Evolutionary conservation across 2,329 filamentous ascomycete species (phyloP).

Genomic region (Sarocladium brachiariae): DNA sequence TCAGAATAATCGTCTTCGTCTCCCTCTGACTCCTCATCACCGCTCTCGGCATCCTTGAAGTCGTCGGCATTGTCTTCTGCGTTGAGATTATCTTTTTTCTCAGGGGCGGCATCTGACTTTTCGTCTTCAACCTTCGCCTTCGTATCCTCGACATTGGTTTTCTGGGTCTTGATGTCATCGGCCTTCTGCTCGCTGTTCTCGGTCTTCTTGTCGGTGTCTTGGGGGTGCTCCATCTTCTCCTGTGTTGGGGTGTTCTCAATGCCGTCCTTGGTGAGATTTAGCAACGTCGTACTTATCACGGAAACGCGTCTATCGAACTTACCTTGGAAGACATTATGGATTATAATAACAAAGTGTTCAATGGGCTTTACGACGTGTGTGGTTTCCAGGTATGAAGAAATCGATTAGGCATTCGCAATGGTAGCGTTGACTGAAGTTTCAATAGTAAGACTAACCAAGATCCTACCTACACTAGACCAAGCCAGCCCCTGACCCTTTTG

Average conservation of each 20-base stretch:
- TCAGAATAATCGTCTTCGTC: conserved; percentile 7
- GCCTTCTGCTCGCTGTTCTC: conserved; percentile 2
- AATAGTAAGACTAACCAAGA: not conserved
- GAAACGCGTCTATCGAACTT: not conserved
- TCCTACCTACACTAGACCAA: not conserved
- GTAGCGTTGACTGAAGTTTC: not conserved
- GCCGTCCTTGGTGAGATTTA: too few species aligned
- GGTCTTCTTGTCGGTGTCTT: not conserved
- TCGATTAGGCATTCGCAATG: not conserved
- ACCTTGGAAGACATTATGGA: conserved; percentile 10
- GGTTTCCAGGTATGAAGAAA: not conserved
- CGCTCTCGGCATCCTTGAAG: conserved; percentile 11
- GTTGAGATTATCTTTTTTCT: not conserved
- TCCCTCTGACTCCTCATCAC: conserved; percentile 8
- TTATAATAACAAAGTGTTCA: not conserved
- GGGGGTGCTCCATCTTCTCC: conserved; percentile 7
- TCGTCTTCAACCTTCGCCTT: conserved; percentile 10
- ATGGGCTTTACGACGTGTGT: too few species aligned
- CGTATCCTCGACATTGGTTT: not conserved
- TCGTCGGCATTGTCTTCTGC: conserved; percentile 12
- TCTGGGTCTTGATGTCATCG: conserved; percentile 3
- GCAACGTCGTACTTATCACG: too few species aligned
- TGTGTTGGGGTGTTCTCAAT: not conserved
- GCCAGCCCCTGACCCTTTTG: not conserved
- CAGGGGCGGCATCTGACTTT: conserved; percentile 10